These are phyloP conservation scores for Podila verticillata DNA, from an alignment of 192 early-diverging fungal species.

Conservation along the genomic window DNA sequence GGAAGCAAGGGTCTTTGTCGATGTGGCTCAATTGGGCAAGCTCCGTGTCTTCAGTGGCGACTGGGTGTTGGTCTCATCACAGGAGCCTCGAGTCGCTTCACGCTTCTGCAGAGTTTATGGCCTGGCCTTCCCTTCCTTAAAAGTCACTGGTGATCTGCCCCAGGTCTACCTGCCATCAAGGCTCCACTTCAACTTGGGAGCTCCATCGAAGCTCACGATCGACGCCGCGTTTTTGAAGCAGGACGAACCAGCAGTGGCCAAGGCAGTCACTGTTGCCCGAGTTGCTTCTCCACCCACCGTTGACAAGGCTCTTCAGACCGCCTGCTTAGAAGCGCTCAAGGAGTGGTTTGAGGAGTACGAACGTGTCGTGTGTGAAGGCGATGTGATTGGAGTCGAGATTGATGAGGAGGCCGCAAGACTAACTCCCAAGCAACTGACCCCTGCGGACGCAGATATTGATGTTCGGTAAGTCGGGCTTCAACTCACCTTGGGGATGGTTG, in stretches of 20 bases:
- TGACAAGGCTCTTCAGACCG: constrained; percentile 67
- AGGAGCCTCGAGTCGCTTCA: constrained; percentile 13
- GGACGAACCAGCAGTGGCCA: constrained; percentile 60
- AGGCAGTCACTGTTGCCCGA: constrained; percentile 69
- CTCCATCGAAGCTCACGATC: constrained; percentile 14
- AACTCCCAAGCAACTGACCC: constrained; percentile 49
- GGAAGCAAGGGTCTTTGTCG: constrained; percentile 61
- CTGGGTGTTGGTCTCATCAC: constrained; percentile 55
- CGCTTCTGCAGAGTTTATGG: constrained; percentile 49
- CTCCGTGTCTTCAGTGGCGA: constrained; percentile 69
- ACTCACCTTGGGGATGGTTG: not conserved
- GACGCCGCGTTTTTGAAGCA: constrained; percentile 44
- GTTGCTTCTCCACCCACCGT: constrained; percentile 70
- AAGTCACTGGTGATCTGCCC: constrained; percentile 15
- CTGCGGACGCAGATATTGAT: constrained; percentile 52
- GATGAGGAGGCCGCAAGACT: constrained; percentile 66
- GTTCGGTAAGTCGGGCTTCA: constrained; percentile 43
- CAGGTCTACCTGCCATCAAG: constrained; percentile 61
- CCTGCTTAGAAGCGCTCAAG: constrained; percentile 66
- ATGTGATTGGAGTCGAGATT: constrained; percentile 70
- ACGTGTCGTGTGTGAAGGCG: constrained; percentile 73
- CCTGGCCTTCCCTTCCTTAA: constrained; percentile 14
- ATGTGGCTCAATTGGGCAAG: constrained; percentile 56
- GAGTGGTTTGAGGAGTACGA: constrained; percentile 71
- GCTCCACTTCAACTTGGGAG: constrained; percentile 68